Conservation (phyloP, 2,329 filamentous ascomycete genomes). For the Arthrobotrys conoides region DNA sequence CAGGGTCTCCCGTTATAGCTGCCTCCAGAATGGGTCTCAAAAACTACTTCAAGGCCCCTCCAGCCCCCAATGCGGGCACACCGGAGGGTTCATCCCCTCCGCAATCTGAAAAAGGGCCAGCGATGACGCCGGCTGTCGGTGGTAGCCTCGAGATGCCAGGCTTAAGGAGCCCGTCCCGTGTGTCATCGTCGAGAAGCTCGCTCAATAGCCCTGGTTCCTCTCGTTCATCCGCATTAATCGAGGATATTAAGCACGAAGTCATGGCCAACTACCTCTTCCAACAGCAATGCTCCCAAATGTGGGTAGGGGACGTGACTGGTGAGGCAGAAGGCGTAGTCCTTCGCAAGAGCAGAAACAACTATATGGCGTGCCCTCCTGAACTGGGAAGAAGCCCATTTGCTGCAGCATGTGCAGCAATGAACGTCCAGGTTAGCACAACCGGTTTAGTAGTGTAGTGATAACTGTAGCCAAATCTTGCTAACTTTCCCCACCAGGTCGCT, state of each 20-base stretch:
- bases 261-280: conserved; percentile 88
- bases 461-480: conserved; percentile 44
- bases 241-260: conserved; percentile 83
- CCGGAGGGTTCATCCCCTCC: conserved; percentile 61
- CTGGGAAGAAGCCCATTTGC: conserved; percentile 76
- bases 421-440: conserved; percentile 74
- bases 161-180: conserved; percentile 50
- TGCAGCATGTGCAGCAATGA: conserved; percentile 76
- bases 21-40: conserved; percentile 73
- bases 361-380: conserved; percentile 80
- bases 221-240: conserved; percentile 72
- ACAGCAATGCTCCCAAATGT: conserved; percentile 80
- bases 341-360: conserved; percentile 77
- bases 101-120: conserved; percentile 50
- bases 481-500: conserved; percentile 72
- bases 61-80: conserved; percentile 69
- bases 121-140: conserved; percentile 61
- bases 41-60: conserved; percentile 74
- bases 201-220: conserved; percentile 61
- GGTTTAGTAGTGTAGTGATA: background rate
- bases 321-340: conserved; percentile 80
- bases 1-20: conserved; percentile 27
- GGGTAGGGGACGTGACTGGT: conserved; percentile 77
- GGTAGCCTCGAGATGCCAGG: conserved; percentile 59
- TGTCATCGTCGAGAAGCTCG: conserved; percentile 60